Percentiles rank a stretch among this genome's conserved stretches.
phyloP scores from a whole-genome alignment of 805 yeast species.

The Kodamaea restingae region DNA sequence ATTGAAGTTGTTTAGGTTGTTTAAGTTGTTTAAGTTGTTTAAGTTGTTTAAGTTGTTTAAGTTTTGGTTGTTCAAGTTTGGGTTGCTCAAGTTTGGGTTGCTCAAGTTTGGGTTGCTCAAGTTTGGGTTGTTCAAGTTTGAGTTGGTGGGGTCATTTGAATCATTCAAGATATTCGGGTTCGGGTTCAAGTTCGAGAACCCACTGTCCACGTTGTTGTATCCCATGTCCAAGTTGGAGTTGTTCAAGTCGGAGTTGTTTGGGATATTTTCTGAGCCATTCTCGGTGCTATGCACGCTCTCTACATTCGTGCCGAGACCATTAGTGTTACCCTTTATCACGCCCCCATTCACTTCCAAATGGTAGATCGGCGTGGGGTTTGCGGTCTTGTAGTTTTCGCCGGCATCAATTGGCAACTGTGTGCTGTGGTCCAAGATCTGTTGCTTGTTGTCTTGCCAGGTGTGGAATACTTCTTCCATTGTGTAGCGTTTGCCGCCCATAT shows the following conservation, averaged over 20 bases:
- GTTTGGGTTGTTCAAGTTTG: neutral
- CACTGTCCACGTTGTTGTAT: too few species aligned
- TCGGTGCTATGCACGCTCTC: too few species aligned
- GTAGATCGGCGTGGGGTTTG: constrained; percentile 31
- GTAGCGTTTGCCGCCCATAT: constrained; percentile 42
- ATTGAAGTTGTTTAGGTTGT: neutral
- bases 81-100: neutral
- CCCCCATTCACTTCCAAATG: constrained; percentile 30
- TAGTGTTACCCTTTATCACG: neutral
- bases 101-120: neutral
- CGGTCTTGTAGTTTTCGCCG: constrained; percentile 30
- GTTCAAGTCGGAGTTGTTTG: too few species aligned
- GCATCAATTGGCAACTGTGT: constrained; percentile 12
- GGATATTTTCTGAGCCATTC: too few species aligned
- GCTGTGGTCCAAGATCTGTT: constrained; percentile 16
- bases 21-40: neutral
- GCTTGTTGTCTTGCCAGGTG: constrained; percentile 43
- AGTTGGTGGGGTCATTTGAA: neutral
- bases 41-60: neutral
- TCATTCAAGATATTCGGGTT: too few species aligned
- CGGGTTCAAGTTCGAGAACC: too few species aligned
- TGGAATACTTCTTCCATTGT: constrained; percentile 50
- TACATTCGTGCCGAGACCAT: too few species aligned
- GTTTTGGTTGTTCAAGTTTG: neutral
- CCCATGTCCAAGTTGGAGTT: too few species aligned